phyloP scores from a whole-genome alignment of 78 protist species.

The Creolimax fragrantissima region DNA sequence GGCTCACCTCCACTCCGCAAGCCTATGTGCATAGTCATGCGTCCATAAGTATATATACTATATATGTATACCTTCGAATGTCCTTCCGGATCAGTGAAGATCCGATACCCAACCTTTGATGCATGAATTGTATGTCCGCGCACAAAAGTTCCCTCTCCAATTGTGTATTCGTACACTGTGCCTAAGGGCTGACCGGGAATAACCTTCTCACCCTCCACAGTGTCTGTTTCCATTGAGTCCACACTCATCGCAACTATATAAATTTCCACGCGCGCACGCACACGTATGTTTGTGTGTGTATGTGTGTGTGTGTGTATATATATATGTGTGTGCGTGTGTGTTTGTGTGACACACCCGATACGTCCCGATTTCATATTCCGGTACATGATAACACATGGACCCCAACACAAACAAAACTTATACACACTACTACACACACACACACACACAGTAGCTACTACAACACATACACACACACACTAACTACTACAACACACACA shows the following conservation, averaged over 20 bases:
- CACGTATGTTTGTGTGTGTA: too few species aligned
- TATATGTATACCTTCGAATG: neutral
- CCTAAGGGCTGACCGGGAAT: neutral
- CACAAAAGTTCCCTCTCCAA: neutral
- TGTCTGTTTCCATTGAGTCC: neutral
- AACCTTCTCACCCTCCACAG: neutral
- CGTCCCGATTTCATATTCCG: too few species aligned
- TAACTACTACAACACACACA: neutral
- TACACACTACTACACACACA: neutral
- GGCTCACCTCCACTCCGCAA: too few species aligned
- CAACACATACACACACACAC: neutral
- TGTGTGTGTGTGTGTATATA: too few species aligned
- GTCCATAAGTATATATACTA: neutral
- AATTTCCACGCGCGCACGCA: too few species aligned
- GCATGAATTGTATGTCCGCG: neutral
- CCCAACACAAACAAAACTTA: too few species aligned
- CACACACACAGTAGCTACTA: neutral
- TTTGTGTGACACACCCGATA: too few species aligned
- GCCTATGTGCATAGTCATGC: neutral
- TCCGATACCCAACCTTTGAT: neutral
- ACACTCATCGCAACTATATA: too few species aligned
- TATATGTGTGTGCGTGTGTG: too few species aligned
- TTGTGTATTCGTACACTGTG: neutral
- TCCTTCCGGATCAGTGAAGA: too few species aligned
- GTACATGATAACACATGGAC: too few species aligned